Evolutionary conservation across 257 asterid species (phyloP).

Genomic region (Solanum etuberosum): DNA sequence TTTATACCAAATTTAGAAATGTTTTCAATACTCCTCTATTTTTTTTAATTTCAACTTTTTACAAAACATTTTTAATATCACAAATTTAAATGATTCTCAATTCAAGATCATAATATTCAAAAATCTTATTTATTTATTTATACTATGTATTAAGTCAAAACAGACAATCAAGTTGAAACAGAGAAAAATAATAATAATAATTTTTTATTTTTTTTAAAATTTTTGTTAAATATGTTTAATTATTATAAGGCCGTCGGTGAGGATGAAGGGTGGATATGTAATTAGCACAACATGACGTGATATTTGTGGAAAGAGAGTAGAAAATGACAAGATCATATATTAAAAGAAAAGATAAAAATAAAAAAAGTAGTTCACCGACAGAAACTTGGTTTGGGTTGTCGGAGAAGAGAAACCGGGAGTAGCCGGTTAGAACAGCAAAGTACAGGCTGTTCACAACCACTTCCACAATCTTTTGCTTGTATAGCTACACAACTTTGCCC

Average conservation of each 20-base stretch:
- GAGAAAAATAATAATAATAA: background rate
- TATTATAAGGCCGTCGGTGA: background rate
- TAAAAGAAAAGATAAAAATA: background rate
- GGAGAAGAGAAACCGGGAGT: slow-evolving; percentile 1
- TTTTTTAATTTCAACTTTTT: background rate
- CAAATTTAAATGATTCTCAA: background rate
- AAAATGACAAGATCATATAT: background rate
- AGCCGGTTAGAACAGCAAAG: background rate
- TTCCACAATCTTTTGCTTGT: background rate
- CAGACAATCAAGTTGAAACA: background rate
- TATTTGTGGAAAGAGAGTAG: background rate
- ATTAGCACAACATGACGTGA: background rate
- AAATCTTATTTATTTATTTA: too few species aligned
- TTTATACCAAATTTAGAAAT: too few species aligned
- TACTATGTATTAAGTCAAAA: background rate
- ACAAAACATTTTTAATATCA: background rate
- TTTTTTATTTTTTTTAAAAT: too few species aligned
- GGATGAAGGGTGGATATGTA: background rate
- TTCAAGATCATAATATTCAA: background rate
- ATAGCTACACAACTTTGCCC: background rate
- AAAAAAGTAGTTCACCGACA: slow-evolving; percentile 4
- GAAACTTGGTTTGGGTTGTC: background rate
- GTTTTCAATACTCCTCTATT: too few species aligned
- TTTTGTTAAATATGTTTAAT: background rate
- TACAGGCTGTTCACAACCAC: slow-evolving; percentile 10